Evolutionary conservation across 805 yeast genomes (phyloP), one percentile per base, ranked within the genome.

Genomic region (Kluyveromyces nonfermentans): DNA sequence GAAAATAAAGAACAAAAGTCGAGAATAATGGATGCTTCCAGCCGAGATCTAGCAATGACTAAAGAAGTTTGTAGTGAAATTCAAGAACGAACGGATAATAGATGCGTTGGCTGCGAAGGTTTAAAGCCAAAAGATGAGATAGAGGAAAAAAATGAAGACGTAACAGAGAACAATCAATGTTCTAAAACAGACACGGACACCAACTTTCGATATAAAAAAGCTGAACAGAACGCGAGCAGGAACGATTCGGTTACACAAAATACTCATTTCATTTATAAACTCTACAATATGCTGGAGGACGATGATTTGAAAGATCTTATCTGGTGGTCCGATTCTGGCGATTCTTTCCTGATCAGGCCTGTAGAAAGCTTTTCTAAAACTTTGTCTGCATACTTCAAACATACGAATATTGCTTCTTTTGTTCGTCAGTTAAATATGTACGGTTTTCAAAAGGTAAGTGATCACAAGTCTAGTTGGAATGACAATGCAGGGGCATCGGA

Each of bases 221-320:
- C n/a, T n/a, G n/a, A n/a, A n/a, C n/a, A n/a, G n/a, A n/a, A n/a
- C 32, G 32, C 14, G 32, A 28, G 32, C 14, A 28, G 12, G 32
- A 9, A 28, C 32, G 32, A 28, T 28, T n/a, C n/a, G n/a, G n/a
- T 50, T 40, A 68, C 68, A 36, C 69, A 67, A 45, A 77, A 76
- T 51, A 70, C 80, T 1, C 77, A 79, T 5, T 90, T 90, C 66
- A 85, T 89, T 47, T 96, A 89, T 64, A 90, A 90, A 60, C 74
- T 90, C 20, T 89, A 85, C 69, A 79, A 82, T 50, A 90, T 90
- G 94, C 73, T 90, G 40, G 95, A 89, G 54, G 96, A 90, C 58
- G 68, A 69, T 2, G 64, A 74, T 22, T 67, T 90, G 30, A 67
- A 75, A 45, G 93, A 83, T 57, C 71, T 90, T 33, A 90, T 90